Evolutionary conservation across 2,329 filamentous ascomycete species (phyloP).

Genomic region (Trichothecium roseum): DNA sequence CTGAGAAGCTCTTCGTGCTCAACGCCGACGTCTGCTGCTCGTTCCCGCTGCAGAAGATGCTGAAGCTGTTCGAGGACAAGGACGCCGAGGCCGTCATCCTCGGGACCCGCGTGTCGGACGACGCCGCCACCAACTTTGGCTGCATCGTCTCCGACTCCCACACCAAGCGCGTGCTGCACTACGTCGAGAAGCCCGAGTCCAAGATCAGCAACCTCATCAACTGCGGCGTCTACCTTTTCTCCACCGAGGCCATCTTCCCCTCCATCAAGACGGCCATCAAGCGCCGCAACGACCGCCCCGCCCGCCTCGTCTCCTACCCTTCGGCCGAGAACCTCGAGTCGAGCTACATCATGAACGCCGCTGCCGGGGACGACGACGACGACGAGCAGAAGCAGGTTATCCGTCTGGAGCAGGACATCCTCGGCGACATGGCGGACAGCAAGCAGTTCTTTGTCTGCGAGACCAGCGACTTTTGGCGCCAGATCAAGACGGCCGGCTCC

Average conservation of each 20-base stretch:
- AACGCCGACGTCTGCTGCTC: conserved; percentile 99
- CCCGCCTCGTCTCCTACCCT: conserved; percentile 82
- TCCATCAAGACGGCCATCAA: conserved; percentile 92
- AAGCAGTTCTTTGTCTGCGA: conserved; percentile 98
- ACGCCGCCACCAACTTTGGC: conserved; percentile 90
- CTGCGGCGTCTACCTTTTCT: conserved; percentile 96
- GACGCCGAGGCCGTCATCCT: conserved; percentile 95
- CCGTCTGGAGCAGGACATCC: conserved; percentile 91
- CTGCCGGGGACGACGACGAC: conserved; percentile 53
- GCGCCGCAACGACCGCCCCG: conserved; percentile 78
- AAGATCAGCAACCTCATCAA: conserved; percentile 99
- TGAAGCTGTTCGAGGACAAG: conserved; percentile 85
- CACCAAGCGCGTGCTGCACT: conserved; percentile 91
- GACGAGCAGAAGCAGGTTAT: conserved; percentile 78
- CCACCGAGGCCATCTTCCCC: conserved; percentile 91
- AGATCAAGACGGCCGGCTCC: conserved; percentile 98
- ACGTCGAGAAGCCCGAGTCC: conserved; percentile 97
- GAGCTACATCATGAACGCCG: conserved; percentile 18
- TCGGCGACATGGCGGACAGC: conserved; percentile 90
- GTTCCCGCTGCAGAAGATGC: conserved; percentile 93
- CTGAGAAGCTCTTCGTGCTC: conserved; percentile 91
- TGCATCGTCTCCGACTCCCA: conserved; percentile 94
- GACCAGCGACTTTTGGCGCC: conserved; percentile 98
- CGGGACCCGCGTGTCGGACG: conserved; percentile 81
- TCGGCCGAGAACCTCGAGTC: conserved; percentile 86